Conservation (phyloP, 805 yeast species). For the Metschnikowia baotianmanensis region DNA sequence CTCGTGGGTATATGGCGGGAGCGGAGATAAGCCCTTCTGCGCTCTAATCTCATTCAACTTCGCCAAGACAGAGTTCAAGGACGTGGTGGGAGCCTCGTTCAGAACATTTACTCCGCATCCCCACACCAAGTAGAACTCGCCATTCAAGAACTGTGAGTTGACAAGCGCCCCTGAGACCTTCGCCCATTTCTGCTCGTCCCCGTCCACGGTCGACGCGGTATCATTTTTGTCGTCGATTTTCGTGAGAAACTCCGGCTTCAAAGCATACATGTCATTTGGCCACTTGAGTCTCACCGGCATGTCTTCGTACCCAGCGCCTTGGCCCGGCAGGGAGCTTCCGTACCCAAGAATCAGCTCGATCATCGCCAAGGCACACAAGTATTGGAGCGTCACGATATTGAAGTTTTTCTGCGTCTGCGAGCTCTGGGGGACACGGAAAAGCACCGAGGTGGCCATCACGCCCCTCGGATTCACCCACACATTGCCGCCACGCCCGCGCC, state of each 20-base stretch:
- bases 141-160: conserved; percentile 66
- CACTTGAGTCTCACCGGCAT: conserved; percentile 85
- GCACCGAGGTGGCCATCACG: conserved; percentile 76
- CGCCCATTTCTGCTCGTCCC: conserved; percentile 62
- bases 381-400: conserved; percentile 82
- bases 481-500: conserved; percentile 93
- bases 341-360: conserved; percentile 72
- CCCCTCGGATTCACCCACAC: conserved; percentile 96
- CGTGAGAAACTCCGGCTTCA: conserved; percentile 57
- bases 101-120: conserved; percentile 87
- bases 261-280: conserved; percentile 92
- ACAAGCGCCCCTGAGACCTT: conserved; percentile 85
- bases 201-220: conserved; percentile 39
- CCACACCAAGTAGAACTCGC: conserved; percentile 62
- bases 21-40: conserved; percentile 36
- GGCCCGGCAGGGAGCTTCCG: conserved; percentile 37
- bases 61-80: conserved; percentile 68
- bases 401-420: conserved; percentile 37
- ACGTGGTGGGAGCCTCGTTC: conserved; percentile 89
- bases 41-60: conserved; percentile 55
- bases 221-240: conserved; percentile 30
- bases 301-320: conserved; percentile 58
- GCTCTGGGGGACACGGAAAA: conserved; percentile 56
- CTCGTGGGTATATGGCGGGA: conserved; percentile 50
- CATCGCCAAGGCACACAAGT: conserved; percentile 76